phyloP scores from a whole-genome alignment of 2,329 filamentous ascomycete species.

The Exophiala calicioides region DNA sequence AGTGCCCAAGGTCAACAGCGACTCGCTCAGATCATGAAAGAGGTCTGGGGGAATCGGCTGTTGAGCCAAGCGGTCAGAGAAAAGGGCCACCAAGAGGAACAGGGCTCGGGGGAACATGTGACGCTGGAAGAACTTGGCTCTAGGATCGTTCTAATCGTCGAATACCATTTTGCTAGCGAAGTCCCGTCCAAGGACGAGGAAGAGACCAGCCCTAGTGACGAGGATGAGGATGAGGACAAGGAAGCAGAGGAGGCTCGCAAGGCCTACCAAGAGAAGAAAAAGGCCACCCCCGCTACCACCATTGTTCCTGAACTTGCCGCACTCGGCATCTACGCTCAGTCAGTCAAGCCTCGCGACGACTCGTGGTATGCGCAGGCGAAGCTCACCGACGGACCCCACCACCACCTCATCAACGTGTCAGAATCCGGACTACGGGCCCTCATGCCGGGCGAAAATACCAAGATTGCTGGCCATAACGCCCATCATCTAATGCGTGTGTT shows the following conservation, averaged over 20 bases:
- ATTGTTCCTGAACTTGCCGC: constrained; percentile 31
- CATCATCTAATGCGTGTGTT: constrained; percentile 31
- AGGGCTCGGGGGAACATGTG: constrained; percentile 27
- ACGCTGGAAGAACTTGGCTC: constrained; percentile 27
- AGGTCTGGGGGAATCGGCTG: constrained; percentile 29
- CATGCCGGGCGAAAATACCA: constrained; percentile 20
- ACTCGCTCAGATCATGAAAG: constrained; percentile 29
- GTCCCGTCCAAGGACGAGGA: constrained; percentile 8
- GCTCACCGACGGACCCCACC: constrained; percentile 23
- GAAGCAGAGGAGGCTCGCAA: constrained; percentile 18
- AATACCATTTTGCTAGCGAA: constrained; percentile 30
- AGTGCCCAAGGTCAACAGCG: constrained; percentile 24
- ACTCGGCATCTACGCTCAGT: constrained; percentile 32
- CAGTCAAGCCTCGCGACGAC: constrained; percentile 30
- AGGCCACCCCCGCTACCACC: constrained; percentile 14
- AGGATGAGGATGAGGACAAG: constrained; percentile 19
- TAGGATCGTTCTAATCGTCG: constrained; percentile 31
- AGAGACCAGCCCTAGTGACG: constrained; percentile 7
- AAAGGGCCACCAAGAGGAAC: constrained; percentile 27
- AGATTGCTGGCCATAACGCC: constrained; percentile 28
- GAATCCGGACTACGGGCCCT: constrained; percentile 25
- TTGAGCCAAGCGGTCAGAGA: constrained; percentile 26
- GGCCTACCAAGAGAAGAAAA: constrained; percentile 27
- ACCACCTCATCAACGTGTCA: constrained; percentile 31
- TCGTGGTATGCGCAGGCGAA: constrained; percentile 28